Conservation (phyloP, 176 grass and related monocot species). For the Carex cristatella region DNA sequence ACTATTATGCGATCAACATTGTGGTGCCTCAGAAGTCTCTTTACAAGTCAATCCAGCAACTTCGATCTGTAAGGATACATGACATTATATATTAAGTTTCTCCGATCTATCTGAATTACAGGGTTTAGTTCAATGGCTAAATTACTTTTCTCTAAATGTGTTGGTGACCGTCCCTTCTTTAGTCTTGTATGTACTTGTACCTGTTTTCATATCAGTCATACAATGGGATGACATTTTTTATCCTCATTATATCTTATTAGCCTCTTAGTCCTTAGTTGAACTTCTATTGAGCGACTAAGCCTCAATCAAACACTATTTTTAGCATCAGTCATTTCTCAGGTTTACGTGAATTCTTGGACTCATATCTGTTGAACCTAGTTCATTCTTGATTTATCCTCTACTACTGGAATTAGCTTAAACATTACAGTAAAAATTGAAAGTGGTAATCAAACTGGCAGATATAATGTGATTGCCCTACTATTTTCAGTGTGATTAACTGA, state of each 20-base stretch:
- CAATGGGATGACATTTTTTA: not conserved
- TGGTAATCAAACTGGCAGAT: not conserved
- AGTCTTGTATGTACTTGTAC: not conserved
- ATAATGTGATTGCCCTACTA: not conserved
- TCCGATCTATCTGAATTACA: not conserved
- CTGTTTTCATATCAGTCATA: not conserved
- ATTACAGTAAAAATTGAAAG: not conserved
- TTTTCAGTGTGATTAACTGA: not conserved
- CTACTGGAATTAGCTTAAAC: not conserved
- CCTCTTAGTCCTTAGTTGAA: not conserved
- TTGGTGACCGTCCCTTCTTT: not conserved
- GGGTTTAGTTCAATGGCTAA: not conserved
- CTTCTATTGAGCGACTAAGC: not conserved
- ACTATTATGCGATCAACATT: slow-evolving; percentile 84
- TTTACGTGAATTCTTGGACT: not conserved
- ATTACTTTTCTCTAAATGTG: not conserved
- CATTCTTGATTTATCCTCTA: not conserved
- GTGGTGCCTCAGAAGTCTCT: slow-evolving; percentile 76
- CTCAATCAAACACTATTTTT: not conserved
- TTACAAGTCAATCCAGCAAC: slow-evolving; percentile 90
- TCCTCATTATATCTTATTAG: not conserved
- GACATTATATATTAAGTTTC: slow-evolving; percentile 7
- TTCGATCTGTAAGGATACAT: slow-evolving; percentile 62
- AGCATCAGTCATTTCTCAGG: not conserved
- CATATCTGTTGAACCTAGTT: not conserved